Percentiles rank a stretch among this genome's conserved stretches.
Evolutionary conservation across 176 grass and related monocot genomes (phyloP).

Genomic region (Paspalum vaginatum): DNA sequence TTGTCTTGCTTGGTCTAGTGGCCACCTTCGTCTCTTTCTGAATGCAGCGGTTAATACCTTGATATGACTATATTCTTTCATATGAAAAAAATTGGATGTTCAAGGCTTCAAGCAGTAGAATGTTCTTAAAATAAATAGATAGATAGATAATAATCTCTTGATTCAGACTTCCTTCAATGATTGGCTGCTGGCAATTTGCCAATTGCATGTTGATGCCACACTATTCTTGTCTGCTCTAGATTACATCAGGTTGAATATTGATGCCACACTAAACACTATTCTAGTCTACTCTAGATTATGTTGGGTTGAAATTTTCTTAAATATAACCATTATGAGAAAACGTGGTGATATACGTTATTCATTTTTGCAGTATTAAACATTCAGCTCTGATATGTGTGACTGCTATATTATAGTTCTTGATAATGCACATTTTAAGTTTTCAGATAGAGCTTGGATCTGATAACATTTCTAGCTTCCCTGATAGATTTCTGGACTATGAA

Average conservation of each 20-base stretch:
- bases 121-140: too few species aligned
- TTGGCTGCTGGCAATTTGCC: not conserved
- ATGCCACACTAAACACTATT: not conserved
- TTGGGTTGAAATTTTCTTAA: not conserved
- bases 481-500: slow-evolving; percentile 48
- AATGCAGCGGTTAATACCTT: not conserved
- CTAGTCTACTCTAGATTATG: not conserved
- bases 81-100: not conserved
- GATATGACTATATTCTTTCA: not conserved
- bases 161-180: slow-evolving; percentile 13
- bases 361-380: not conserved
- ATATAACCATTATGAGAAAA: not conserved
- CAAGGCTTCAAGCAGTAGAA: not conserved
- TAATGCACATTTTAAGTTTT: not conserved
- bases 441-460: slow-evolving; percentile 16
- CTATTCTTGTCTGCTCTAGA: not conserved
- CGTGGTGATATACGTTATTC: not conserved
- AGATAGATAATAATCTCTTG: too few species aligned
- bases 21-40: slow-evolving; percentile 14
- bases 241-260: not conserved
- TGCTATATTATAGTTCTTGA: not conserved
- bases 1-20: slow-evolving; percentile 19
- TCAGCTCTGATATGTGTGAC: not conserved
- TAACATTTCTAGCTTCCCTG: not conserved
- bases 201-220: slow-evolving; percentile 10